These are phyloP conservation scores for Chenopodium formosanum DNA, from an alignment of 148 eudicot species.

Conservation along the genomic window DNA sequence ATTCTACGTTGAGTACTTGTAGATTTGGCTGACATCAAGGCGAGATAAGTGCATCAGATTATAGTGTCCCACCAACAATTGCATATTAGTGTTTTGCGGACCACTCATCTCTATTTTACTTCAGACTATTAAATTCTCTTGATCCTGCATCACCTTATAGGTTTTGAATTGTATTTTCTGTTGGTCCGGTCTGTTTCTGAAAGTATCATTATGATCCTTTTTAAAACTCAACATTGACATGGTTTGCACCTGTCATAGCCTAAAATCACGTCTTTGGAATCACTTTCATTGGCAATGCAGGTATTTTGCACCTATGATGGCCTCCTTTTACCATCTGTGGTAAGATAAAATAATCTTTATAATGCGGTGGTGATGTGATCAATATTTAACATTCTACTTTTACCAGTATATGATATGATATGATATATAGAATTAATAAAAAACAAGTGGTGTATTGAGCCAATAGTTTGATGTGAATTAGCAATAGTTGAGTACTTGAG, in stretches of 20 bases:
- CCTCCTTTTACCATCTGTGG: neutral
- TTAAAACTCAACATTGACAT: neutral
- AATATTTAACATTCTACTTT: neutral
- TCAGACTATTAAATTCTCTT: neutral
- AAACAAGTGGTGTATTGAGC: neutral
- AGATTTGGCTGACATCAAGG: neutral
- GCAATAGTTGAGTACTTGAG: neutral
- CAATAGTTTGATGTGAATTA: neutral
- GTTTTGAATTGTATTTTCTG: neutral
- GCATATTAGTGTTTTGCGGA: neutral
- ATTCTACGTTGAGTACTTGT: neutral
- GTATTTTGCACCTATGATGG: no score
- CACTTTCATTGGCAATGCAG: no score
- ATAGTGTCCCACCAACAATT: neutral
- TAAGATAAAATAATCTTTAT: neutral
- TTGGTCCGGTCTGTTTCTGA: neutral
- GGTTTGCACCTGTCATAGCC: neutral
- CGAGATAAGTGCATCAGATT: neutral
- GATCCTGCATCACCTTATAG: neutral
- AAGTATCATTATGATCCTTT: neutral
- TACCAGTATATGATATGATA: conserved; percentile 1
- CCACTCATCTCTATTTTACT: neutral
- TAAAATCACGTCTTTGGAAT: neutral
- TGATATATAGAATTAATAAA: no score
- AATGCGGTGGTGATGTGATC: neutral